A percentile compares a stretch with the other conserved stretches of the same genome.
phyloP scores from a whole-genome alignment of 2,329 filamentous ascomycete genomes.

The Huntiella moniliformis region DNA sequence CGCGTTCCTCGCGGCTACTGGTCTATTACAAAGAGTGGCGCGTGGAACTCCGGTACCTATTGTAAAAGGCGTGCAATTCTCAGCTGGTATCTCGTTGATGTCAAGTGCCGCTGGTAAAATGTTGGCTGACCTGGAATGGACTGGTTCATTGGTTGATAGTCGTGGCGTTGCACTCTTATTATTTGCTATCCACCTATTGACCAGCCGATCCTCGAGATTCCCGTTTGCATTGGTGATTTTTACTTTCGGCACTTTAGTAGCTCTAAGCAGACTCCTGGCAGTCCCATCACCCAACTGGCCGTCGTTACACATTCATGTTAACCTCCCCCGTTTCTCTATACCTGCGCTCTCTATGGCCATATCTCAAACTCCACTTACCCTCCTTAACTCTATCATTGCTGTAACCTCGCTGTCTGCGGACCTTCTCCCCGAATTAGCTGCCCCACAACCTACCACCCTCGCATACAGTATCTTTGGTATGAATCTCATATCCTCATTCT shows the following conservation, averaged over 20 bases:
- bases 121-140: slow-evolving; percentile 51
- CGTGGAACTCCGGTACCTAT: slow-evolving; percentile 66
- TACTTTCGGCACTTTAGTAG: slow-evolving; percentile 42
- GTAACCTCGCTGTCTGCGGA: slow-evolving; percentile 63
- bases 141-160: slow-evolving; percentile 53
- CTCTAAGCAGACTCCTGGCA: slow-evolving; percentile 19
- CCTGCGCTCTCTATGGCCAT: slow-evolving; percentile 41
- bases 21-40: slow-evolving; percentile 57
- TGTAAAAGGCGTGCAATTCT: slow-evolving; percentile 87
- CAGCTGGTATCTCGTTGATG: slow-evolving; percentile 68
- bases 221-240: slow-evolving; percentile 68
- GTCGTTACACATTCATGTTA: neutral
- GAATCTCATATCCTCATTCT: slow-evolving; percentile 77
- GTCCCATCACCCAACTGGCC: slow-evolving; percentile 23
- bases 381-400: slow-evolving; percentile 81
- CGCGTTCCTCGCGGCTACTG: slow-evolving; percentile 58
- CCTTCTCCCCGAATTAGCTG: slow-evolving; percentile 47
- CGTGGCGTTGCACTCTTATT: slow-evolving; percentile 56
- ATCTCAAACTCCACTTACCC: slow-evolving; percentile 77
- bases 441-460: slow-evolving; percentile 56
- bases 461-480: slow-evolving; percentile 67
- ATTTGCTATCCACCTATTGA: slow-evolving; percentile 51
- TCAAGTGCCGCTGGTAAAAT: slow-evolving; percentile 56
- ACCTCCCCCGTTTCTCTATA: slow-evolving; percentile 25
- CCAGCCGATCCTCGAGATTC: slow-evolving; percentile 44